A percentile compares a stretch with the other conserved stretches of the same genome.
Conservation (phyloP, 345 rosid genomes). For the Pelargonium nanum region DNA sequence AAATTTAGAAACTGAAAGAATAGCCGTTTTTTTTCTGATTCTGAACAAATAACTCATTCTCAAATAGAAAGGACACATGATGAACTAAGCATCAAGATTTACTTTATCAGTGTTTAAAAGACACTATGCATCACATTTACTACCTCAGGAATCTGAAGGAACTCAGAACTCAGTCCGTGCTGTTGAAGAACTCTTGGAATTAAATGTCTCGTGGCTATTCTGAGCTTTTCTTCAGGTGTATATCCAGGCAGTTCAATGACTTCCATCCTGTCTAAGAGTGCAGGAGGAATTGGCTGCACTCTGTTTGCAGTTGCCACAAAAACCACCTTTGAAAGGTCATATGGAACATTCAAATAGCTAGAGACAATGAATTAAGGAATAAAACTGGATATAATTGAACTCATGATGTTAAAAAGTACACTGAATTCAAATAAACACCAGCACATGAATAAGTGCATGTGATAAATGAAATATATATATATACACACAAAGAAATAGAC, state of each 20-base stretch:
- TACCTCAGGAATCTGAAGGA: slow-evolving; percentile 97
- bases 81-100: not conserved
- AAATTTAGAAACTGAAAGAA: not conserved
- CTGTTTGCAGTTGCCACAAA: slow-evolving; percentile 95
- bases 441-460: not conserved
- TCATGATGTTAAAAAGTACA: too few relatives aligned
- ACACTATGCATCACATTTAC: slow-evolving; percentile 8
- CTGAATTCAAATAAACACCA: not conserved
- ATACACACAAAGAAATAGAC: too few relatives aligned
- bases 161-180: slow-evolving; percentile 76
- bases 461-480: too few relatives aligned
- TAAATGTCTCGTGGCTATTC: slow-evolving; percentile 81
- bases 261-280: slow-evolving; percentile 96
- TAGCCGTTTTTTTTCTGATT: not conserved
- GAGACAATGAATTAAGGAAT: slow-evolving; percentile 41
- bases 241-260: slow-evolving; percentile 96
- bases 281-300: slow-evolving; percentile 90
- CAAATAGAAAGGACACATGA: not conserved
- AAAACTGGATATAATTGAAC: slow-evolving; percentile 7
- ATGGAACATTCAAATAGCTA: slow-evolving; percentile 96
- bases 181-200: slow-evolving; percentile 94
- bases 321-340: slow-evolving; percentile 89
- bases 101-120: not conserved
- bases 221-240: slow-evolving; percentile 90
- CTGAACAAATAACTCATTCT: not conserved